Percentiles rank a stretch among this genome's conserved stretches.
phyloP scores from a whole-genome alignment of 495 filamentous ascomycete species.

The Baudoinia panamericana region DNA sequence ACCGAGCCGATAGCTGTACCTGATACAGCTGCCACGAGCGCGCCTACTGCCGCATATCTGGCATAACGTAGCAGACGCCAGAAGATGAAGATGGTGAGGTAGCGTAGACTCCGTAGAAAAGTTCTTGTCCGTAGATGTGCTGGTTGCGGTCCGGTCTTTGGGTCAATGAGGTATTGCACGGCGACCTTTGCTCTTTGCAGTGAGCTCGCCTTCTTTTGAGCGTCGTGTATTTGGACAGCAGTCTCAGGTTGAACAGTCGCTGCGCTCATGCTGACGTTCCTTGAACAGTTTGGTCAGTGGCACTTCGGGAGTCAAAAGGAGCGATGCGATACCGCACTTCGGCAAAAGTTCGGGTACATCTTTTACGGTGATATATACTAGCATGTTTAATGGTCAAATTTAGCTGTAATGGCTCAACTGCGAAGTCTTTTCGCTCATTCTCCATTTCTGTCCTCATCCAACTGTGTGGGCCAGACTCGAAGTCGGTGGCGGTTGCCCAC shows the following conservation, averaged over 20 bases:
- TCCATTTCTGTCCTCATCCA: slow-evolving; percentile 12
- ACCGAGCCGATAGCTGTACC: slow-evolving; percentile 25
- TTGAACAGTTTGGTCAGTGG: too few relatives aligned
- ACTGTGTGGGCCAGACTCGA: slow-evolving; percentile 19
- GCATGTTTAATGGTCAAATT: not conserved
- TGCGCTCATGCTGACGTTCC: too few relatives aligned
- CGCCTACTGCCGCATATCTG: slow-evolving; percentile 29
- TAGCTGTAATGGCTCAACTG: slow-evolving; percentile 21
- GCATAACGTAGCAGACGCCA: slow-evolving; percentile 31
- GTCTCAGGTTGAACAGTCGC: too few relatives aligned
- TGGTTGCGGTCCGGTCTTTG: slow-evolving; percentile 15
- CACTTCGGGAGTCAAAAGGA: too few relatives aligned
- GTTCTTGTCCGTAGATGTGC: slow-evolving; percentile 26
- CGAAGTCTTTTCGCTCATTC: slow-evolving; percentile 11
- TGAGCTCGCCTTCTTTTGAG: not conserved
- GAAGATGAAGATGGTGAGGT: slow-evolving; percentile 29
- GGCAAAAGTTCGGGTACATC: too few relatives aligned
- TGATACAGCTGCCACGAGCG: slow-evolving; percentile 21
- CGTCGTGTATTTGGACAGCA: too few relatives aligned
- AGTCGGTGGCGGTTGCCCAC: slow-evolving; percentile 21
- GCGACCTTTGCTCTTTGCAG: slow-evolving; percentile 4
- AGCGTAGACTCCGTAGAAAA: slow-evolving; percentile 28
- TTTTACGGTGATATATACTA: slow-evolving; percentile 4
- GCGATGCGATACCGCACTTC: too few relatives aligned
- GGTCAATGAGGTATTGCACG: slow-evolving; percentile 8